Base-by-base conservation (phyloP, 1,284 basidiomycete genomes). In the Ganoderma lingzhi region DNA sequence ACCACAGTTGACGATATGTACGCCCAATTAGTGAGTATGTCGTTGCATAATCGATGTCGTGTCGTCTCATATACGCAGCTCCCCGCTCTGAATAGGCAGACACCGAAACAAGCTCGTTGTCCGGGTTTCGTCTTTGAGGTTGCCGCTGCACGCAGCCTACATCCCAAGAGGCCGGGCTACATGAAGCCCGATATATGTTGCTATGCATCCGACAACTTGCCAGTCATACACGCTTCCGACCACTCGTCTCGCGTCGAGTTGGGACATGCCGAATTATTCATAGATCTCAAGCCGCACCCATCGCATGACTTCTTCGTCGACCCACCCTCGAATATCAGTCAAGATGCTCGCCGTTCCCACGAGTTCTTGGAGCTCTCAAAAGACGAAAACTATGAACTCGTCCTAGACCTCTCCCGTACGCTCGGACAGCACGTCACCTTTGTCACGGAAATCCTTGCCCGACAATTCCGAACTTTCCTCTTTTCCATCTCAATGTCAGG, bases 401-500 rank as follows among this genome's bases (percentile, higher is more conserved):
- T 48, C 45, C 8, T n/a, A n/a, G 9, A 48, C 19, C 19, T 23
- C 6, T n/a, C 19, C 10, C 28, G 30, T 30, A 30, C 59, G 0
- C 66, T 63, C n/a, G 66, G 62, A 8, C 68, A 66, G 48, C 66
- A 70, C 19, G 65, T 72, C n/a, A n/a, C 55, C 6, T 72, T 53
- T 53, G 64, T 44, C 8, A 58, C 51, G 10, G 68, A 73, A 35
- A 51, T 70, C 17, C 35, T 64, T 35, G 69, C 69, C 2, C 63
- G 69, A 8, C 71, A 73, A 58, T 59, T 48, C 19, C 71, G 71
- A n/a, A 9, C 60, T 1, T 71, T 64, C 48, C n/a, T 74, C 28
- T 81, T 81, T 65, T 71, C 78, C 1, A 63, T 79, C 23, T 73
- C 74, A 63, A 69, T 81, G 5, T 68, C 48, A 23, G 74, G 76